phyloP scores from a whole-genome alignment of 73 alveolate genomes.

The Paramecium bursaria region DNA sequence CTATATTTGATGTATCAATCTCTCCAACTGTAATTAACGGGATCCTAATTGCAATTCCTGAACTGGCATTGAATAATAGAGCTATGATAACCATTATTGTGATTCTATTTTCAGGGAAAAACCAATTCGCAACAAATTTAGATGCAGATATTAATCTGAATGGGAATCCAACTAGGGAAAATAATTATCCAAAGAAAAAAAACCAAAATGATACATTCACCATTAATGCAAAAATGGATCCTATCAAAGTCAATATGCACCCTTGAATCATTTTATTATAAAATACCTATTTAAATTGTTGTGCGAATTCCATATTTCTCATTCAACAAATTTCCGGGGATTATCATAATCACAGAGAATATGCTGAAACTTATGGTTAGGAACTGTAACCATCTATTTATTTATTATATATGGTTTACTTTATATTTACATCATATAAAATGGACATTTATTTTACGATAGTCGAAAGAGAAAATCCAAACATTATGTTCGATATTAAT shows the following conservation, averaged over 20 bases:
- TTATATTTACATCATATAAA: conserved; percentile 33
- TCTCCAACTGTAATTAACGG: conserved; percentile 29
- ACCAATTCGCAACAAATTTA: conserved; percentile 60
- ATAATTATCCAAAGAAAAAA: conserved; percentile 45
- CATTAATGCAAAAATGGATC: conserved; percentile 32
- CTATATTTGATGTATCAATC: neutral
- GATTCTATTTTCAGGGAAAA: conserved; percentile 55
- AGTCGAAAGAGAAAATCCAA: conserved; percentile 57
- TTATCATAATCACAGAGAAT: conserved; percentile 53
- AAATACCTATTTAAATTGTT: conserved; percentile 47
- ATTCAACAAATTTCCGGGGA: conserved; percentile 50
- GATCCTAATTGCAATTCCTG: conserved; percentile 56
- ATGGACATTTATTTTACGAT: conserved; percentile 49
- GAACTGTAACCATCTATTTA: conserved; percentile 18
- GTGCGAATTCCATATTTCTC: conserved; percentile 51
- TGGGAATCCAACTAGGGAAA: conserved; percentile 51
- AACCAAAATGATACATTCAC: conserved; percentile 57
- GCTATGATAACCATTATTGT: conserved; percentile 47
- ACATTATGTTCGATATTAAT: conserved; percentile 48
- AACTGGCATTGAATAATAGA: conserved; percentile 54
- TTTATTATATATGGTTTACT: neutral
- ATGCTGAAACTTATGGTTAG: conserved; percentile 47
- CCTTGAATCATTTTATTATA: neutral
- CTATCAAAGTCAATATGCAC: conserved; percentile 38
- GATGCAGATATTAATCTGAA: conserved; percentile 42